Conservation (phyloP, 441 rosid species). For the Populus trichocarpa region DNA sequence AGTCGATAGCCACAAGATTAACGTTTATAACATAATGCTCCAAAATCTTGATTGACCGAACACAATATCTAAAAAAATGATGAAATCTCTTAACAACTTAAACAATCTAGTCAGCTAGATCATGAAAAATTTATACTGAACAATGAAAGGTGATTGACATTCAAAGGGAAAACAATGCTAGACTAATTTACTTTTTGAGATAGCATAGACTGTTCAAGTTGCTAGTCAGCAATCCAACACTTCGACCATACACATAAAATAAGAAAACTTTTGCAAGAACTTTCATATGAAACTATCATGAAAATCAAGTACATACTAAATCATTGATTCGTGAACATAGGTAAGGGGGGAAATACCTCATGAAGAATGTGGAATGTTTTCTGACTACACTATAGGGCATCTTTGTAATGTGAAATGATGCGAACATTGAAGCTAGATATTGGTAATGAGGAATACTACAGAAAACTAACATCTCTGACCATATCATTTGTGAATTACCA, state of each 20-base stretch:
- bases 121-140: neutral
- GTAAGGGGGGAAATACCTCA: neutral
- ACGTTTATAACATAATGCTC: neutral
- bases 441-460: neutral
- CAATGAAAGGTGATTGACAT: neutral
- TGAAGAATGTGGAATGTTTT: neutral
- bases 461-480: neutral
- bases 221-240: neutral
- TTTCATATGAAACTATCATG: neutral
- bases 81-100: neutral
- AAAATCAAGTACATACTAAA: neutral
- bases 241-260: neutral
- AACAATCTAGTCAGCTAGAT: neutral
- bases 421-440: too few species aligned
- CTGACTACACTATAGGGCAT: neutral
- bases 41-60: neutral
- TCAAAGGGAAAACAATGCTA: neutral
- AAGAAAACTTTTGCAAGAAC: neutral
- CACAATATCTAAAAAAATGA: neutral
- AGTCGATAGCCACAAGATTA: slow-evolving; percentile 5
- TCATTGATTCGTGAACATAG: neutral
- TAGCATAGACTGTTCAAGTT: neutral
- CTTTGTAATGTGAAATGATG: neutral
- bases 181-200: neutral
- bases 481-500: neutral